A percentile compares a stretch with the other conserved stretches of the same genome.
Evolutionary conservation across 495 filamentous ascomycete species (phyloP).

Genomic region (Penicillium tannophilum): DNA sequence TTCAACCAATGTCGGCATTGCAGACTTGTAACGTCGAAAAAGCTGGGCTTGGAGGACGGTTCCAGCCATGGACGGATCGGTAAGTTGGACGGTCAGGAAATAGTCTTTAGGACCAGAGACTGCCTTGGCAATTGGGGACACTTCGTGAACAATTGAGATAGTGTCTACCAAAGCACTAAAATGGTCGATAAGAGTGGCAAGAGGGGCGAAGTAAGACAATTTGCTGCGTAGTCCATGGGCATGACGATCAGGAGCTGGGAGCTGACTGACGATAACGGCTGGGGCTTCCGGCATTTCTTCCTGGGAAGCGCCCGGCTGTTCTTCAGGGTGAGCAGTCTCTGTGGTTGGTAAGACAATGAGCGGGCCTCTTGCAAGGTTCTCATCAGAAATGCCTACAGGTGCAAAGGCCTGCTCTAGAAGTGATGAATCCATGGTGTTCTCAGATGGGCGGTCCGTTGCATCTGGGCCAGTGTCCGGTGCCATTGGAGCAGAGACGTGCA

Average conservation of each 20-base stretch:
- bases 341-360: slow-evolving; percentile 14
- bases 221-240: slow-evolving; percentile 60
- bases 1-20: slow-evolving; percentile 65
- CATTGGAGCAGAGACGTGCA: neutral
- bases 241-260: slow-evolving; percentile 31
- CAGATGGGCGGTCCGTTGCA: neutral
- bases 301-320: neutral
- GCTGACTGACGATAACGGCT: slow-evolving; percentile 15
- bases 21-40: slow-evolving; percentile 70
- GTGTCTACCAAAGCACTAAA: slow-evolving; percentile 60
- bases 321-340: neutral
- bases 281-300: slow-evolving; percentile 5
- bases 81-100: slow-evolving; percentile 66
- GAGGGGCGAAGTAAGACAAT: slow-evolving; percentile 66
- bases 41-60: slow-evolving; percentile 60
- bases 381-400: neutral
- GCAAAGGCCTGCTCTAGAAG: neutral
- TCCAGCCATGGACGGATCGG: slow-evolving; percentile 61
- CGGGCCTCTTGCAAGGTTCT: neutral
- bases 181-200: slow-evolving; percentile 63
- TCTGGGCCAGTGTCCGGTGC: neutral
- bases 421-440: slow-evolving; percentile 1
- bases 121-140: slow-evolving; percentile 58
- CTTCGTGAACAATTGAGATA: slow-evolving; percentile 65
- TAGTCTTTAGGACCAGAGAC: slow-evolving; percentile 70